A percentile compares a stretch with the other conserved stretches of the same genome.
These are phyloP conservation scores for Cryoendolithus antarcticus DNA, from an alignment of 2,329 filamentous ascomycete species.

Conservation along the genomic window DNA sequence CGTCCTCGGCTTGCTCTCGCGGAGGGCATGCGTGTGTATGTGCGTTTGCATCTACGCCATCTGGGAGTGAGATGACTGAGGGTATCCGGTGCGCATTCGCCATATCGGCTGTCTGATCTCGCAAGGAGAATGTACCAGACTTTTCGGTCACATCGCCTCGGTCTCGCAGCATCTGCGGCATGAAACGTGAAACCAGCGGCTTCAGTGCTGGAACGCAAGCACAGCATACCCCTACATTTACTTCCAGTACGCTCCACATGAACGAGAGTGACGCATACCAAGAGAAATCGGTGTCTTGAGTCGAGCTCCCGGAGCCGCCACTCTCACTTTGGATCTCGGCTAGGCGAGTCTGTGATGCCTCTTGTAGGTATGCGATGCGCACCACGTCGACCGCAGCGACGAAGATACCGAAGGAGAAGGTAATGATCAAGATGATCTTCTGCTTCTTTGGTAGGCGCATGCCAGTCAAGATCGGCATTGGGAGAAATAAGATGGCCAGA, in stretches of 20 bases:
- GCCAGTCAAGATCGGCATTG: constrained; percentile 74
- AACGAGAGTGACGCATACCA: constrained; percentile 72
- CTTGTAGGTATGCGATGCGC: constrained; percentile 78
- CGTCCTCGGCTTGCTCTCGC: constrained; percentile 6
- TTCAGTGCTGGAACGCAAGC: constrained; percentile 89
- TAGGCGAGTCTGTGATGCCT: constrained; percentile 43
- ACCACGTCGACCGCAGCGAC: constrained; percentile 80
- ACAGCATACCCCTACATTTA: constrained; percentile 80
- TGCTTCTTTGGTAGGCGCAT: constrained; percentile 78
- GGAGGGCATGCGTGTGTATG: background rate
- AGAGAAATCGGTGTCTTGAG: constrained; percentile 38
- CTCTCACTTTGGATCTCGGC: constrained; percentile 25
- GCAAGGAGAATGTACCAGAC: constrained; percentile 13
- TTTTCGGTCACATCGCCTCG: constrained; percentile 24
- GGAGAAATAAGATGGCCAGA: constrained; percentile 72
- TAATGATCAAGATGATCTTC: constrained; percentile 75
- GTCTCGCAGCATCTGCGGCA: constrained; percentile 46
- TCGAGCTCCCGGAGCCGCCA: constrained; percentile 11
- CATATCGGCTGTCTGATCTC: constrained; percentile 10
- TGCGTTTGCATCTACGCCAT: background rate
- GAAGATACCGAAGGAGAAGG: constrained; percentile 78
- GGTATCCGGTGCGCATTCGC: constrained; percentile 14
- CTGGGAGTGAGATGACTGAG: constrained; percentile 8
- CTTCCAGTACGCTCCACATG: constrained; percentile 90
- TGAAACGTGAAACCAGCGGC: constrained; percentile 57